Evolutionary conservation across 768 basidiomycete genomes (phyloP), one percentile per base, ranked within the genome.

Genomic region (Phylloporus sp.): DNA sequence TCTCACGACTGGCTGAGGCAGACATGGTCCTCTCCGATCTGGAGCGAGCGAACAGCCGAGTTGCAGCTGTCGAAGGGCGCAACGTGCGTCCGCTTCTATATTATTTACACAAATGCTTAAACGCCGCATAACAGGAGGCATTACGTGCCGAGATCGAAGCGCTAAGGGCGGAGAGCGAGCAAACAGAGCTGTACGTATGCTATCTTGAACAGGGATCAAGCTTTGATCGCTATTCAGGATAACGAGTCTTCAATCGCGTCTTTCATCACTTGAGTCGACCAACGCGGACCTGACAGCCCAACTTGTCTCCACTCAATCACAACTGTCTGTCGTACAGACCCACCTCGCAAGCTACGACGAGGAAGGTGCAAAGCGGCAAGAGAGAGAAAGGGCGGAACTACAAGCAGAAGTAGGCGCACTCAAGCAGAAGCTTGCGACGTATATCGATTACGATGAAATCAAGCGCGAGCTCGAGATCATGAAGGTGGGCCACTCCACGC

Each of bases 401-500:
- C 68, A 63, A 4, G 63, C 63, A 3, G 93, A 96, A 66, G 71
- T 85, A 5, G 84, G 86, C 14, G 75, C 75, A 38, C 72, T 94
- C 3, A 82, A 78, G 61, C 67, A 71, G 27, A 82, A 82, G 54
- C 69, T 98, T 29, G 81, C 79, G 57, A 80, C 79, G 53, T 89
- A 85, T 50, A 65, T 65, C 14, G 92, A 99, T 65, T 98, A 99
- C 58, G 95, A 98, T 59, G 94, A 98, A 69, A 82, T 98, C 61
- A 98, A 98, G 71, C 84, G 96, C 22, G 96, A 99, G 64, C 76
- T 99, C 23, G 93, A 93, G 61, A 98, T 99, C 54, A 90, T 98
- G 90, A 97, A 99, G 81, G 96, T 90, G 39, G 37, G 69, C 60
- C 11, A 3, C 9, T 11, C 9, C 9, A 9, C 14, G 14, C 17